These are phyloP conservation scores for Yarrowia sp. DNA, from an alignment of 805 yeast species.

Conservation along the genomic window DNA sequence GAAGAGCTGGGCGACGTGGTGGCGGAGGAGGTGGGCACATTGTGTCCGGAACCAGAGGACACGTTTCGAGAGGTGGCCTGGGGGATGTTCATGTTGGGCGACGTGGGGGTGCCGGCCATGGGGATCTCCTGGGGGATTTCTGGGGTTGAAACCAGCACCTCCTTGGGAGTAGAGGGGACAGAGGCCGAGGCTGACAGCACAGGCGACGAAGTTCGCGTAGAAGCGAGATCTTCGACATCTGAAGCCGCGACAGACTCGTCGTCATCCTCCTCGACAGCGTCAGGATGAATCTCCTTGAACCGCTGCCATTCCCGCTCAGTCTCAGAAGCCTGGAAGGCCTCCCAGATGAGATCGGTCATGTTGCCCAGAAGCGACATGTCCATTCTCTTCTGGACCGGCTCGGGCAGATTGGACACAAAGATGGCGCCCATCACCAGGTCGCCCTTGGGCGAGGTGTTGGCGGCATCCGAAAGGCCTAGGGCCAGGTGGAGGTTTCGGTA, in stretches of 20 bases:
- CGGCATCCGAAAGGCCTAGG: constrained; percentile 26
- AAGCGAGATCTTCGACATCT: neutral
- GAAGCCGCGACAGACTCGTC: constrained; percentile 19
- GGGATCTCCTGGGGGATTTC: constrained; percentile 18
- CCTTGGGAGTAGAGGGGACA: constrained; percentile 25
- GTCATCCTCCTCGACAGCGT: constrained; percentile 27
- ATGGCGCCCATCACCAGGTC: constrained; percentile 24
- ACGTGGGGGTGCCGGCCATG: neutral
- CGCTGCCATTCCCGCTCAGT: constrained; percentile 25
- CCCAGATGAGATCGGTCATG: constrained; percentile 28
- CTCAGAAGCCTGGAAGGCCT: constrained; percentile 26
- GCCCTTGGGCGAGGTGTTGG: constrained; percentile 26
- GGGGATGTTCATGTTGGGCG: constrained; percentile 24
- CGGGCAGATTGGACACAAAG: constrained; percentile 25
- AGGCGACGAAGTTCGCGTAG: constrained; percentile 9
- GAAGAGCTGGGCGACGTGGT: constrained; percentile 20
- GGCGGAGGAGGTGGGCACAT: neutral
- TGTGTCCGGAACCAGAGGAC: neutral
- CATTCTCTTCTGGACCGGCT: constrained; percentile 24
- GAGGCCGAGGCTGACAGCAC: neutral
- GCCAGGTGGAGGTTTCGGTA: constrained; percentile 26
- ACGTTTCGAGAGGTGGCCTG: constrained; percentile 20
- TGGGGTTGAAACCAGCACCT: neutral
- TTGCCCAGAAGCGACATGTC: constrained; percentile 24
- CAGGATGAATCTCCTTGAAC: constrained; percentile 18